Conservation (phyloP, 73 alveolate species). For the Tetrahymena elliotti region DNA sequence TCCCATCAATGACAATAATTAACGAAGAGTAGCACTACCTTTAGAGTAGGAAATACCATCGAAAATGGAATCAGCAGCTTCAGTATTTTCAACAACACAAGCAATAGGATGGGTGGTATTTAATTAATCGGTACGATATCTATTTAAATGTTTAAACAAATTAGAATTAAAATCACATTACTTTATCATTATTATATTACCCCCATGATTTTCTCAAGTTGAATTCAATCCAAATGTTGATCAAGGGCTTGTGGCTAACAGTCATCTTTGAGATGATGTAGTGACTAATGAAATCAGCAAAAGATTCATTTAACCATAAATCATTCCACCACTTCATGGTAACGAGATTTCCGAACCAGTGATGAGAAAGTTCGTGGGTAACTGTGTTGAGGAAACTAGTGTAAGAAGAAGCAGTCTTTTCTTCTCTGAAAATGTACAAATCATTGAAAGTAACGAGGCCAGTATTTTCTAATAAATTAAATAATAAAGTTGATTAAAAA, state of each 20-base stretch:
- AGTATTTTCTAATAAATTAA: conserved; percentile 48
- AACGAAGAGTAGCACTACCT: conserved; percentile 87
- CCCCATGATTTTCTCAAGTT: conserved; percentile 40
- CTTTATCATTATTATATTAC: background rate
- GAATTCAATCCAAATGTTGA: conserved; percentile 29
- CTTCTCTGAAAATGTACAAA: conserved; percentile 71
- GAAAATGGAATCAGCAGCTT: conserved; percentile 84
- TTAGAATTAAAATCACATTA: background rate
- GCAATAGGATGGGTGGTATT: conserved; percentile 88
- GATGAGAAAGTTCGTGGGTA: conserved; percentile 85
- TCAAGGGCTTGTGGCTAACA: conserved; percentile 5
- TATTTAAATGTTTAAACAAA: background rate
- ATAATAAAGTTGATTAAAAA: background rate
- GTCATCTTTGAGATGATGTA: conserved; percentile 22
- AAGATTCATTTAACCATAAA: conserved; percentile 83
- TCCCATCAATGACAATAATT: conserved; percentile 79
- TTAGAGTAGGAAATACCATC: conserved; percentile 95
- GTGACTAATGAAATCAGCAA: conserved; percentile 61
- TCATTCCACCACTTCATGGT: conserved; percentile 96
- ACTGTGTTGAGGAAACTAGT: conserved; percentile 62
- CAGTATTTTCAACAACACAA: conserved; percentile 77
- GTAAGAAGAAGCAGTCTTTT: conserved; percentile 27
- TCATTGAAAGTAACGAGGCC: conserved; percentile 77
- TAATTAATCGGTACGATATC: conserved; percentile 65
- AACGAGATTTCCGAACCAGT: conserved; percentile 92